These are phyloP conservation scores for Chaetomiaceae sp. DNA, from an alignment of 2,329 filamentous ascomycete genomes.

Conservation along the genomic window DNA sequence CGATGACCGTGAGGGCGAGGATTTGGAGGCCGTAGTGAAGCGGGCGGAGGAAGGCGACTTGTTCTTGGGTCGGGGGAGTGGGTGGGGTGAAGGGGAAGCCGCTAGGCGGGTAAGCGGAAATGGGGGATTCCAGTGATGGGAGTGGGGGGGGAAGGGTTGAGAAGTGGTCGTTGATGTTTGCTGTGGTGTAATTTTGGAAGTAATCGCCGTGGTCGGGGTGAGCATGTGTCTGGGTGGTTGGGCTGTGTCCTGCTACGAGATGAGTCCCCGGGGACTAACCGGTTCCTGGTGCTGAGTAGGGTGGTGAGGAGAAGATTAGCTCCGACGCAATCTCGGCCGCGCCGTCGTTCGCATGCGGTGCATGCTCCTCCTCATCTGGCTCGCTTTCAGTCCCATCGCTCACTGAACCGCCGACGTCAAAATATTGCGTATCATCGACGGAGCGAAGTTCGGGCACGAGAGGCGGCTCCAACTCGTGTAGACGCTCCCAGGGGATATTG, in stretches of 20 bases:
- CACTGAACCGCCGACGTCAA: constrained; percentile 77
- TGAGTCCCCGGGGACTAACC: background rate
- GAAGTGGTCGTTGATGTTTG: background rate
- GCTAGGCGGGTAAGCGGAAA: background rate
- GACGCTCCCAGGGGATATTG: constrained; percentile 69
- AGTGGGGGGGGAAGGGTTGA: background rate
- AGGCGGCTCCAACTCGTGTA: constrained; percentile 69
- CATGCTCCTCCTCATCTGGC: constrained; percentile 28
- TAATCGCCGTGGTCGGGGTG: background rate
- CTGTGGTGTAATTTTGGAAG: background rate
- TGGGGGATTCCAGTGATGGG: background rate
- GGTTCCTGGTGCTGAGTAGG: background rate
- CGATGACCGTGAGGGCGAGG: background rate
- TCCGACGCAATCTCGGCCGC: background rate
- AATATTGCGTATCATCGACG: constrained; percentile 78
- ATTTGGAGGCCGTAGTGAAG: constrained; percentile 6
- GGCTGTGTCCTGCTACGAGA: too few species aligned
- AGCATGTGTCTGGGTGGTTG: background rate
- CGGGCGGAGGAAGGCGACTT: constrained; percentile 9
- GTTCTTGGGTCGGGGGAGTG: background rate
- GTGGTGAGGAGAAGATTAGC: background rate
- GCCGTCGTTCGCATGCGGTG: constrained; percentile 13
- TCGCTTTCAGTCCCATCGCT: constrained; percentile 56
- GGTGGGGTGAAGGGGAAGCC: background rate
- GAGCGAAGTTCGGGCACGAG: constrained; percentile 70